Evolutionary conservation across 1,284 basidiomycete genomes (phyloP).

Genomic region (Ustilago sp.): DNA sequence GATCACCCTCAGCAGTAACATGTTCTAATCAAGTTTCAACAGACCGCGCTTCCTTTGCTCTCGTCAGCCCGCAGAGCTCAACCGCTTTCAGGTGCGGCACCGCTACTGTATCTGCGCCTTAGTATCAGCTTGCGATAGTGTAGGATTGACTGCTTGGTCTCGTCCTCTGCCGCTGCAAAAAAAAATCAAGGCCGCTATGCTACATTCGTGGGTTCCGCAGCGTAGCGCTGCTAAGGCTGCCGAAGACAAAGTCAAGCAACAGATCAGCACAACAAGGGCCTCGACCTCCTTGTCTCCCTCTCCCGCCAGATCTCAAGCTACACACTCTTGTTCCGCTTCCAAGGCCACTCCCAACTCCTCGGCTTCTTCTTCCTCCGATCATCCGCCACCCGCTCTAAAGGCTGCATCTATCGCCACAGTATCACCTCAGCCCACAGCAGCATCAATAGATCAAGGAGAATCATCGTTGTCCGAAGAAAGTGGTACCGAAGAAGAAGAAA

Average conservation of each 20-base stretch:
- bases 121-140: neutral
- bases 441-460: constrained; percentile 4
- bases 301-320: neutral
- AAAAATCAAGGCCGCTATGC: neutral
- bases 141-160: neutral
- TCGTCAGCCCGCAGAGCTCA: neutral
- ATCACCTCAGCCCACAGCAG: neutral
- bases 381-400: constrained; percentile 1
- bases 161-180: neutral
- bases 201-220: constrained; percentile 15
- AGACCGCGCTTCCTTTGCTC: neutral
- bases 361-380: constrained; percentile 7
- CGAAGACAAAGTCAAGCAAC: constrained; percentile 15
- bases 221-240: constrained; percentile 24
- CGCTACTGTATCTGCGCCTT: neutral
- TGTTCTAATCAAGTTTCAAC: neutral
- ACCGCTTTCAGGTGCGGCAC: neutral
- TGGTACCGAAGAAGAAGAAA: neutral
- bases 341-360: constrained; percentile 6
- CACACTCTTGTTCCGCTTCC: constrained; percentile 4
- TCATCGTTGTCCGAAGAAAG: constrained; percentile 3
- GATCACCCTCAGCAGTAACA: neutral
- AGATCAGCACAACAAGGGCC: neutral
- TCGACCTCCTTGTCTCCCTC: neutral
- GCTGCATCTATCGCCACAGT: neutral